Percentiles rank a stretch among this genome's conserved stretches.
phyloP scores from a whole-genome alignment of 78 protist species.

The Chrysochromulina parva region DNA sequence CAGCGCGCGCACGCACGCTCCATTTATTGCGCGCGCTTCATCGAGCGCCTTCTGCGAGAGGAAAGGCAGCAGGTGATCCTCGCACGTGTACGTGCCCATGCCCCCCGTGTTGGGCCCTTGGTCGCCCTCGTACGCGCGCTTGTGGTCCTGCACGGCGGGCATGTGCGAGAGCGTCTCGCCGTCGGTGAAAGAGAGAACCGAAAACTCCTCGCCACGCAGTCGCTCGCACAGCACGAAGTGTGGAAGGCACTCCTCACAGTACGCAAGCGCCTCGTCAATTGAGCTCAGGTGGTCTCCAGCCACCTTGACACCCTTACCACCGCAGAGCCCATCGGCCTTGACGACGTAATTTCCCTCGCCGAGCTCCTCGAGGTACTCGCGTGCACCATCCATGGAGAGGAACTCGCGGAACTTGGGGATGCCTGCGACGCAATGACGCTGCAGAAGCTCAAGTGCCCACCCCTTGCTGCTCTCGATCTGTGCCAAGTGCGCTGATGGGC shows the following conservation, averaged over 20 bases:
- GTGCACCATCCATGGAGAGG: neutral
- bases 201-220: slow-evolving; percentile 36
- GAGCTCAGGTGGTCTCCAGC: neutral
- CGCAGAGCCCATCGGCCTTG: slow-evolving; percentile 30
- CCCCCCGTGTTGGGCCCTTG: slow-evolving; percentile 38
- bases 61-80: slow-evolving; percentile 15
- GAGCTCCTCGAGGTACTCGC: neutral
- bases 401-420: neutral
- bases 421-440: neutral
- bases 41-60: neutral
- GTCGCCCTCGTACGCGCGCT: slow-evolving; percentile 39
- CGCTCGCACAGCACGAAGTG: slow-evolving; percentile 21
- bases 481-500: neutral
- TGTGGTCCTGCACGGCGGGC: slow-evolving; percentile 39
- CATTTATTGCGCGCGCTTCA: neutral
- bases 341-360: neutral
- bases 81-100: slow-evolving; percentile 30
- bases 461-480: slow-evolving; percentile 1
- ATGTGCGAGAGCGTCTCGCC: slow-evolving; percentile 25
- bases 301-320: slow-evolving; percentile 30
- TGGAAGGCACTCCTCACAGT: slow-evolving; percentile 7
- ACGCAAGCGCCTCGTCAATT: slow-evolving; percentile 4
- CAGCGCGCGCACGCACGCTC: neutral
- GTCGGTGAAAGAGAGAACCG: slow-evolving; percentile 25
- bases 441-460: neutral